phyloP scores from a whole-genome alignment of 331 rosid species.

The Pyracantha coccinea region DNA sequence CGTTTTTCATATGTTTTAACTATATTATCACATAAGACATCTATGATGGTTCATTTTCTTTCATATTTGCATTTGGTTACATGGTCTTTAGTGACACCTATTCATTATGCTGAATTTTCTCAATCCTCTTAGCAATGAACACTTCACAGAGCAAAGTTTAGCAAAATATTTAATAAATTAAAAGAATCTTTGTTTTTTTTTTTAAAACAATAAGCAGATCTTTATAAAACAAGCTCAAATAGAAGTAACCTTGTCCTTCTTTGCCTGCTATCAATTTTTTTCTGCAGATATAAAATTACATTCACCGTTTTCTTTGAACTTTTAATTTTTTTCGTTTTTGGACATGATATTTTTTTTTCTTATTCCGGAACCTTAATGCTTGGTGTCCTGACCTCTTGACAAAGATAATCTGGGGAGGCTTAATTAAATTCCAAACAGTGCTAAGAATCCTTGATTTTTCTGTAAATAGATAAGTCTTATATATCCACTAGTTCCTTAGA shows the following conservation, averaged over 20 bases:
- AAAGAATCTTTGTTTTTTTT: neutral
- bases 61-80: no score
- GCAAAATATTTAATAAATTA: neutral
- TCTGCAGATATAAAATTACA: neutral
- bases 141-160: neutral
- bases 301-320: neutral
- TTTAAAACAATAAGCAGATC: neutral
- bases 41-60: neutral
- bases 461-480: neutral
- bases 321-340: neutral
- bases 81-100: no score
- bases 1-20: neutral
- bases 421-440: neutral
- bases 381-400: neutral
- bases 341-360: neutral
- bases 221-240: neutral
- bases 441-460: neutral
- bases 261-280: neutral
- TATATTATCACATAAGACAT: neutral
- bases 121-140: neutral
- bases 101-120: neutral
- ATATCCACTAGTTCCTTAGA: neutral
- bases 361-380: no score
- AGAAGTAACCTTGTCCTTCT: neutral
- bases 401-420: neutral